These are phyloP conservation scores for Aspergillus homomorphus DNA, from an alignment of 495 filamentous ascomycete genomes.

Conservation along the genomic window DNA sequence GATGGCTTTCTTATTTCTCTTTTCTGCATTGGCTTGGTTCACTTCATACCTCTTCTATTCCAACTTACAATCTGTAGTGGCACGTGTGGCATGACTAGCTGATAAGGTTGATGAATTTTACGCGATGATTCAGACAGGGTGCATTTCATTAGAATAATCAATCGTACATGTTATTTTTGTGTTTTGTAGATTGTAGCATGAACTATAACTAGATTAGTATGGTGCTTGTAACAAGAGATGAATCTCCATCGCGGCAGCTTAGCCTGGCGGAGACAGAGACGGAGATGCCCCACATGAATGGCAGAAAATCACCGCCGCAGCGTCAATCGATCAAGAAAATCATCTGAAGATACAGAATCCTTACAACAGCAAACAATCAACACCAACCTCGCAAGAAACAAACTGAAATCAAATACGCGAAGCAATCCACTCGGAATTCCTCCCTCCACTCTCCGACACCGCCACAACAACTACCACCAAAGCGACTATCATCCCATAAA, in stretches of 20 bases:
- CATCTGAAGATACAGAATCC: background rate
- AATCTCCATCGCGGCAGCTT: too few relatives aligned
- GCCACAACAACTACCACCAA: background rate
- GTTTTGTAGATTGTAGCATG: background rate
- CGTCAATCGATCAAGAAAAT: background rate
- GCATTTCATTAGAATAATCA: background rate
- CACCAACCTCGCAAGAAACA: too few relatives aligned
- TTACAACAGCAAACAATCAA: background rate
- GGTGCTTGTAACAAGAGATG: too few relatives aligned
- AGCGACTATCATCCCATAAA: background rate
- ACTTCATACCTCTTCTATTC: constrained; percentile 28
- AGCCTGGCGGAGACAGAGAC: background rate
- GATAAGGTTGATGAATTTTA: constrained; percentile 28
- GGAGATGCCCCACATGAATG: background rate
- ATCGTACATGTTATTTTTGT: background rate
- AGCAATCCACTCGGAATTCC: too few relatives aligned
- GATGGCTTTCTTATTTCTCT: constrained; percentile 38
- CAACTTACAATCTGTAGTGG: constrained; percentile 31
- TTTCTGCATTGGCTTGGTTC: constrained; percentile 29
- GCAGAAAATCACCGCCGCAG: background rate
- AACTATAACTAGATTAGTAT: background rate
- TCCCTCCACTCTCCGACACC: background rate
- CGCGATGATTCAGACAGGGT: constrained; percentile 5
- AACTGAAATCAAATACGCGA: too few relatives aligned
- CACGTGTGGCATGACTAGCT: constrained; percentile 36